These are phyloP conservation scores for Naganishia cerealis DNA, from an alignment of 1,284 basidiomycete genomes.

Conservation along the genomic window DNA sequence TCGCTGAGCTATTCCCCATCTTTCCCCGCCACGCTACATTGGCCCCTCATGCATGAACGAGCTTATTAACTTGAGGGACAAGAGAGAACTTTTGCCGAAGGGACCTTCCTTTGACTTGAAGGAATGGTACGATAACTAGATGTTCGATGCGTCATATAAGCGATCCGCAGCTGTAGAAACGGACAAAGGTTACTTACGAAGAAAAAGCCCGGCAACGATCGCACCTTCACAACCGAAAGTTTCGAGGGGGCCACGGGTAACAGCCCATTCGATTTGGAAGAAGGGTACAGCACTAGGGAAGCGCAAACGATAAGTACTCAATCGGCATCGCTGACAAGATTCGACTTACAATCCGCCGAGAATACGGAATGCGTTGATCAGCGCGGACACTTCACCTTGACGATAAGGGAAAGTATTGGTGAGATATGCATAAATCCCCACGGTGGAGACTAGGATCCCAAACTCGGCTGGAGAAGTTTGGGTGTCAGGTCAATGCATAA, in stretches of 20 bases:
- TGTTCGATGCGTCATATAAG: background rate
- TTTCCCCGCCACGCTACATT: no score
- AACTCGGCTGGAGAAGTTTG: constrained; percentile 31
- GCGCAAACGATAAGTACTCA: background rate
- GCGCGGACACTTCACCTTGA: constrained; percentile 24
- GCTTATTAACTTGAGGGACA: constrained; percentile 15
- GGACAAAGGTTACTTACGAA: constrained; percentile 7
- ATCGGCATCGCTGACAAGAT: background rate
- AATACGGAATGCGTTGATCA: constrained; percentile 25
- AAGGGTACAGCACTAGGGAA: constrained; percentile 20
- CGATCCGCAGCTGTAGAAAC: background rate
- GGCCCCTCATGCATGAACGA: no score
- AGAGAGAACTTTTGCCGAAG: constrained; percentile 25
- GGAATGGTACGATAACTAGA: constrained; percentile 28
- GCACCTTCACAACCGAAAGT: constrained; percentile 27
- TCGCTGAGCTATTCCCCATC: no score
- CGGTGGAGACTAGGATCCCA: constrained; percentile 26
- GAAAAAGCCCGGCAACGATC: constrained; percentile 17
- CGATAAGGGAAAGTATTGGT: constrained; percentile 28
- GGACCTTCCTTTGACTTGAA: constrained; percentile 25
- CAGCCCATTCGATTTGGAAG: constrained; percentile 27
- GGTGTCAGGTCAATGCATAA: no score
- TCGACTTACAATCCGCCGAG: constrained; percentile 28
- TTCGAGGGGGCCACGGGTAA: constrained; percentile 14
- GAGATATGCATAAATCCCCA: constrained; percentile 26